Percentiles rank a stretch among this genome's conserved stretches.
Evolutionary conservation across 768 basidiomycete species (phyloP).

Genomic region (Trametes cubensis): DNA sequence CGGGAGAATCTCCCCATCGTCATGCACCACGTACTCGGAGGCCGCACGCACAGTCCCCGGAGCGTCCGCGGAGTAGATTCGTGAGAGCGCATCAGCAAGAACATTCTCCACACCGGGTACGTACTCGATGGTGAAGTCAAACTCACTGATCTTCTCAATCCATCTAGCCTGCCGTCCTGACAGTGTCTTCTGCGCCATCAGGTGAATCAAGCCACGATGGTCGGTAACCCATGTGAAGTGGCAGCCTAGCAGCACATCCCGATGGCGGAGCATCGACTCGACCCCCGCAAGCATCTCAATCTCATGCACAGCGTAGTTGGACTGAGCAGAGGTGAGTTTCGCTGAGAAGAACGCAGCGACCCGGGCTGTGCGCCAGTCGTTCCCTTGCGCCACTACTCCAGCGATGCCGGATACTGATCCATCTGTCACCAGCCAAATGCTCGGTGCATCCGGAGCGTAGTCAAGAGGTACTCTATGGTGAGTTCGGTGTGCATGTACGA

Average conservation of each 20-base stretch:
- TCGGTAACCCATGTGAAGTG: conserved; percentile 31
- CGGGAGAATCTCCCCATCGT: neutral
- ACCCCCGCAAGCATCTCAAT: conserved; percentile 39
- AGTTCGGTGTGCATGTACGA: neutral
- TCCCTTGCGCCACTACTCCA: conserved; percentile 28
- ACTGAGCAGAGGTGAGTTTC: conserved; percentile 30
- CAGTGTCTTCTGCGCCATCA: conserved; percentile 28
- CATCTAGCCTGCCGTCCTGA: conserved; percentile 6
- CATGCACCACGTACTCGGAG: conserved; percentile 13
- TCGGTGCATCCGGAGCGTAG: conserved; percentile 36
- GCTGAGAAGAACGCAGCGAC: conserved; percentile 32
- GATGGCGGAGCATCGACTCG: conserved; percentile 39
- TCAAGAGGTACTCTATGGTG: conserved; percentile 22
- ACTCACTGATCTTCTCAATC: conserved; percentile 30
- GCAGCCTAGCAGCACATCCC: conserved; percentile 27
- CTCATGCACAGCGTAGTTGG: conserved; percentile 42
- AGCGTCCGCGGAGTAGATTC: conserved; percentile 23
- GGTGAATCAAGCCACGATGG: conserved; percentile 28
- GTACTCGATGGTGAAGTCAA: conserved; percentile 34
- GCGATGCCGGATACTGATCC: conserved; percentile 21
- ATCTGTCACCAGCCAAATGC: conserved; percentile 29
- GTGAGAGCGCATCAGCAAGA: conserved; percentile 27
- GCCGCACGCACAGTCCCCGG: conserved; percentile 16
- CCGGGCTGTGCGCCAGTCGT: conserved; percentile 9
- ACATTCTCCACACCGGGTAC: conserved; percentile 33